Evolutionary conservation across 192 early-diverging fungal species (phyloP), one percentile per base, ranked within the genome.

Genomic region (Paraglomus occultum): DNA sequence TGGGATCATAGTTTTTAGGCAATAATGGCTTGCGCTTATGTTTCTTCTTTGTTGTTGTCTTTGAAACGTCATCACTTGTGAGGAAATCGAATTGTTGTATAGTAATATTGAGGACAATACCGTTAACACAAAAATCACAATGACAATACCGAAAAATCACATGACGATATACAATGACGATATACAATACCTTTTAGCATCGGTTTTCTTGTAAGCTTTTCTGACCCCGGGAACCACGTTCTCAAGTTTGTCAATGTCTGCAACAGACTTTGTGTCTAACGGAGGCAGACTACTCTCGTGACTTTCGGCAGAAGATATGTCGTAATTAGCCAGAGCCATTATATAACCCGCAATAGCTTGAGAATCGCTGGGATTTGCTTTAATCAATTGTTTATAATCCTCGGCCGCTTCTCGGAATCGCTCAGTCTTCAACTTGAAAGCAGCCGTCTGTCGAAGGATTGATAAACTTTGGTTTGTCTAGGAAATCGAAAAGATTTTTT

Each of bases 311-410:
- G 80, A 67, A 9, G 65, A 54, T 18, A 84, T 76, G 50, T 91
- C 82, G 31, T 85, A 76, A 38, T 89, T 80, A 20, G 89, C 79
- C 57, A 86, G 88, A 4, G 87, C 85, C 45, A 82, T 78, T 51
- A 91, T 83, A 17, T 91, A 77, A 6, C 87, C 87, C 22, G 90
- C 89, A 70, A 91, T 78, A 17, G 84, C 73, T 63, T 87, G 79
- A 12, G 78, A 58, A 71, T 91, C 87, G 10, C 73, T 77, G 11
- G 89, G 88, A 64, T 91, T 86, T 17, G 76, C 78, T 23, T 84
- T 82, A 9, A 91, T 87, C 49, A 91, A 79, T 58, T 83, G 79
- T 64, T 91, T 89, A 45, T 85, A 91, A 75, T 90, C 87, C 48
- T 71, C 73, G 12, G 86, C 88, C 17, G 90, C 90, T 22, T 89